phyloP scores from a whole-genome alignment of 129 eudicot genomes.

The Saussurea involucrata region DNA sequence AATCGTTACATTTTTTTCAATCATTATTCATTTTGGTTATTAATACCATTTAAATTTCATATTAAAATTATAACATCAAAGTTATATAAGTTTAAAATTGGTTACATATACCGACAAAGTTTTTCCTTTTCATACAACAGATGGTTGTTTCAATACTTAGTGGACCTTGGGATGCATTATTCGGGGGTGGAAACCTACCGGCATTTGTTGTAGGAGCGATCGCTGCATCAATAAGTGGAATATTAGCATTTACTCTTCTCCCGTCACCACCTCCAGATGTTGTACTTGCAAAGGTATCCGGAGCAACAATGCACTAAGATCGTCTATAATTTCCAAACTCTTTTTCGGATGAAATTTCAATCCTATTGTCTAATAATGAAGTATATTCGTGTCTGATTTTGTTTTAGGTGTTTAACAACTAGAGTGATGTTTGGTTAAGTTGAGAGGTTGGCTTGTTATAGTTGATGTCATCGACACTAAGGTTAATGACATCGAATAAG shows the following conservation, averaged over 20 bases:
- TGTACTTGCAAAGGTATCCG: constrained; percentile 26
- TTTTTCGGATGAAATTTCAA: background rate
- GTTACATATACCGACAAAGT: background rate
- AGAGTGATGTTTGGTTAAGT: constrained; percentile 5
- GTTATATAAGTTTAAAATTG: background rate
- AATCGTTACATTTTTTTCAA: too few species aligned
- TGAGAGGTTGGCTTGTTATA: constrained; percentile 12
- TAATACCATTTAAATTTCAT: too few species aligned
- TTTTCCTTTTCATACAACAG: constrained; percentile 16
- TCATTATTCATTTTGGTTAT: too few species aligned
- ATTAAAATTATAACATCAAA: background rate
- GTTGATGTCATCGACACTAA: constrained; percentile 5
- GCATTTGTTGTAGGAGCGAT: constrained; percentile 57
- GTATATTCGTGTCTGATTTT: background rate
- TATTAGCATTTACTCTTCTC: constrained; percentile 47
- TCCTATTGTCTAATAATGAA: background rate
- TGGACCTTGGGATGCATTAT: constrained; percentile 64
- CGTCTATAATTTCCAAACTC: background rate
- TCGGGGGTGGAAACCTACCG: constrained; percentile 74
- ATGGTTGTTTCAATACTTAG: constrained; percentile 56
- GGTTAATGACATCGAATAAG: background rate
- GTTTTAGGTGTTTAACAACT: background rate
- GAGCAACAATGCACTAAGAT: constrained; percentile 20
- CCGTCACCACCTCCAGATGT: constrained; percentile 52
- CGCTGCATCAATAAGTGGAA: constrained; percentile 52